Base-by-base conservation (phyloP, 306 rosid species). In the Echinosophora koreensis region DNA sequence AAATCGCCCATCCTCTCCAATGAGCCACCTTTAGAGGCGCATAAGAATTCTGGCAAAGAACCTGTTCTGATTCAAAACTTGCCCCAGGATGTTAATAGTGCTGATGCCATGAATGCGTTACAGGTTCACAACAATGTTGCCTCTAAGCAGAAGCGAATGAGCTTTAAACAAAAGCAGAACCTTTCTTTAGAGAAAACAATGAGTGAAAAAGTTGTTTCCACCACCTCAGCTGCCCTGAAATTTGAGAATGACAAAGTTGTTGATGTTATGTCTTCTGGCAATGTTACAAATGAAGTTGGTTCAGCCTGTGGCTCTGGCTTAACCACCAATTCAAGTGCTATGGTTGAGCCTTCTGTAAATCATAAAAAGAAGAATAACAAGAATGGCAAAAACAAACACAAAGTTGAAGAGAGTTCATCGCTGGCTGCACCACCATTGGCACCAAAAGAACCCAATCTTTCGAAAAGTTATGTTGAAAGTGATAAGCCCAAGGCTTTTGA, bases 361-460 rank as follows among this genome's bases (percentile, higher is more conserved):
- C 81, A 77, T 60, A 89, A 88, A 90, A 92, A 82, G 93, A 95
- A 89, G 83, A 81, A 80, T 82, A 82, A 39, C 76, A 84, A 85
- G 88, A 89, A 46, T 87, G 84, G 80, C 38, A 95, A 80, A 89
- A 87, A 77, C 84, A 92, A 87, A 86, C 90, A 84, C 61, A 90
- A 81, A 81, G 79, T 81, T 55, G 97, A 92, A 35, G 89, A 77
- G 42, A 62, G 77, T 67, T 83, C 83, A 37, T 64, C 73, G 34
- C 41, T 68, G 35, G 79, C 82, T 69, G 72, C 88, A 55, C 17
- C 59, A 52, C 77, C 84, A 69, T 74, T 75, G 9, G 73, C 71
- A 42, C 80, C 90, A 54, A 87, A 87, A 77, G 96, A 87, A 72
- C 69, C 85, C 17, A 64, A 52, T 68, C 55, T 39, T 77, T 83